Percentiles rank a stretch among this genome's conserved stretches.
phyloP scores from a whole-genome alignment of 1,284 basidiomycete genomes.

The Rhodotorula sp. region DNA sequence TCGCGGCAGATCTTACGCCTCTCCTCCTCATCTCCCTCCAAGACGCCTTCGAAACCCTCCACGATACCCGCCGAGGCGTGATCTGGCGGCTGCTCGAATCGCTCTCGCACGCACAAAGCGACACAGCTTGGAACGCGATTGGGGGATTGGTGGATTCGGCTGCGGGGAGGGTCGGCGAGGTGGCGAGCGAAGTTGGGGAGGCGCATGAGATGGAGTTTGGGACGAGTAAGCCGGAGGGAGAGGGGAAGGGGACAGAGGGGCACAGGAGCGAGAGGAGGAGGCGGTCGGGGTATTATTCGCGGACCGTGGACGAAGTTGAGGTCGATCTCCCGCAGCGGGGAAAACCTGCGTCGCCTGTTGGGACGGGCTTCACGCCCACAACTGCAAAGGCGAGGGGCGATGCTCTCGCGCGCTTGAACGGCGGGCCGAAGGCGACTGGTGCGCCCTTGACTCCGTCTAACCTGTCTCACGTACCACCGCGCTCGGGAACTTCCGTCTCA shows the following conservation, averaged over 20 bases:
- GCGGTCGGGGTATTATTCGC: not conserved
- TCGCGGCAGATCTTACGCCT: not conserved
- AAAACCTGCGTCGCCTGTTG: not conserved
- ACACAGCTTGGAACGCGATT: not conserved
- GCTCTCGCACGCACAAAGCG: not conserved
- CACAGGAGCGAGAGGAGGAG: slow-evolving; percentile 1
- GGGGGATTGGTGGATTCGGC: not conserved
- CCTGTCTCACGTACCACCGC: not conserved
- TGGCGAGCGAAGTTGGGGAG: not conserved
- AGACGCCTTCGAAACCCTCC: slow-evolving; percentile 8
- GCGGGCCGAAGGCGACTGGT: not conserved
- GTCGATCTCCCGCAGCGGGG: no score
- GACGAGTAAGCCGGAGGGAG: not conserved
- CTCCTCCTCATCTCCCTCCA: slow-evolving; percentile 14
- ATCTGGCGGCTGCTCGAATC: slow-evolving; percentile 23
- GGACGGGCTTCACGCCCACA: not conserved
- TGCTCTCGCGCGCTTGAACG: not conserved
- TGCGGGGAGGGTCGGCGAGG: not conserved
- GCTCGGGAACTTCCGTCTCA: not conserved
- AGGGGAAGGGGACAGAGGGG: not conserved
- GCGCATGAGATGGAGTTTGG: slow-evolving; percentile 13
- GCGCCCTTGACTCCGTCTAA: not conserved
- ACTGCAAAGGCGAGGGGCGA: not conserved
- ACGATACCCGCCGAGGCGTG: slow-evolving; percentile 12
- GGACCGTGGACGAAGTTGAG: no score